Evolutionary conservation across 495 filamentous ascomycete species (phyloP), one percentile per base, ranked within the genome.

Genomic region (Letharia columbiana): DNA sequence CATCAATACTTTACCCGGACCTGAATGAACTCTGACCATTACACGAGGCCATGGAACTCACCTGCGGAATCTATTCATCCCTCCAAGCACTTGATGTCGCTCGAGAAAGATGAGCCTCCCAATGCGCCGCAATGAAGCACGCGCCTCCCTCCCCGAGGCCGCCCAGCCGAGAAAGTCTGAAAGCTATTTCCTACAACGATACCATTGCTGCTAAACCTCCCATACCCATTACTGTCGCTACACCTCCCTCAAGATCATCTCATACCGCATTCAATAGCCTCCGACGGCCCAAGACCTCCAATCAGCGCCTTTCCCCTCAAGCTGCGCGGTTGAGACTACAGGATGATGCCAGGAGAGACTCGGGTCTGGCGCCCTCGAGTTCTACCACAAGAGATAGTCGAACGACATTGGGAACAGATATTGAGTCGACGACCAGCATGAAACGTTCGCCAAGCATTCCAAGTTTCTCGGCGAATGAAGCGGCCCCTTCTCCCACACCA

Each of bases 161-260:
- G 40, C 39, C n/a, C 10, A 66, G 62, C 52, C 33, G 59, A 56
- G 69, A 70, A 42, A 76, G 75, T 69, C 71, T 83, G 67, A 77
- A 81, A 58, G 81, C 75, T 44, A 68, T 86, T 58, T 79, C 82
- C 23, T 86, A 87, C 73, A 81, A 84, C 68, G 75, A 83, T 68
- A 83, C 82, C 18, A 71, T 77, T 41, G 76, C 80, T 67, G 81
- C 80, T 20, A 78, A 84, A 69, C 80, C 82, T 40, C 84, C 84
- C 10, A 83, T 83, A 60, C 82, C 81, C 2, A 73, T 84, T 33
- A 78, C 71, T 5, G 56, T 67, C 70, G 67, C 61, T 73, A 68
- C 67, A 69, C 71, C 63, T 71, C 70, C 60, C 71, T 74, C 76
- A 28, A 57, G 17, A 12, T 41, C 64, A 45, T 40, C 77, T 75